A percentile compares a stretch with the other conserved stretches of the same genome.
These are phyloP conservation scores for Dendrobium catenatum DNA, from an alignment of 106 monocot genomes.

Conservation along the genomic window DNA sequence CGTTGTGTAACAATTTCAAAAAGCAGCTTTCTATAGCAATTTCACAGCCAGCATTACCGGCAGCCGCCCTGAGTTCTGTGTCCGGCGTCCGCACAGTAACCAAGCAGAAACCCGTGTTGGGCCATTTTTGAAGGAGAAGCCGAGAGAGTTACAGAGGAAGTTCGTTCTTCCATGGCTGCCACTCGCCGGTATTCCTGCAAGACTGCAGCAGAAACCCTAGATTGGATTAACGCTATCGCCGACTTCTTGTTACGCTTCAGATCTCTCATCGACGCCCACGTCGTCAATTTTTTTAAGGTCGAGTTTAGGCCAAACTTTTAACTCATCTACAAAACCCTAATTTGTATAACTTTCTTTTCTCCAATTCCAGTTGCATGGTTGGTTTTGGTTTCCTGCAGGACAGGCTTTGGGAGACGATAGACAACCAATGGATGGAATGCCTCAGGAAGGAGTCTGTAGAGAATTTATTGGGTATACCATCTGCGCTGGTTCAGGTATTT, in stretches of 20 bases:
- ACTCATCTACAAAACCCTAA: conserved; percentile 2
- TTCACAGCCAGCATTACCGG: no score
- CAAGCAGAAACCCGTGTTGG: no score
- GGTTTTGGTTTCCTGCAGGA: conserved; percentile 35
- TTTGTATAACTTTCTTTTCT: not conserved
- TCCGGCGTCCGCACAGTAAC: no score
- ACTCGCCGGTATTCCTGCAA: conserved; percentile 37
- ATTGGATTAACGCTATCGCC: conserved; percentile 83
- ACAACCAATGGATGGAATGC: conserved; percentile 76
- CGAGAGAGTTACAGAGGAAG: not conserved
- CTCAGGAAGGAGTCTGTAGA: conserved; percentile 54
- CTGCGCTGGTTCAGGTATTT: conserved; percentile 47
- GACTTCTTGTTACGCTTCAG: conserved; percentile 47
- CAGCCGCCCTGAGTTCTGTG: no score
- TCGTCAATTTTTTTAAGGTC: conserved; percentile 97
- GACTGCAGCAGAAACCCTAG: conserved; percentile 41
- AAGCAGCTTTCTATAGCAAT: no score
- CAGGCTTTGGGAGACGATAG: conserved; percentile 67
- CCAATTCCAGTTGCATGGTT: not conserved
- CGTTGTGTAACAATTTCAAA: no score
- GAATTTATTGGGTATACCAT: conserved; percentile 63
- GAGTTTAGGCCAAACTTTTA: not conserved
- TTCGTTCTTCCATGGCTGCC: conserved; percentile 9
- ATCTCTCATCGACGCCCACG: conserved; percentile 71
- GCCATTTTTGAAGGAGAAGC: no score